Base-by-base conservation (phyloP, 2,329 filamentous ascomycete genomes). In the Epichloe hybrida region DNA sequence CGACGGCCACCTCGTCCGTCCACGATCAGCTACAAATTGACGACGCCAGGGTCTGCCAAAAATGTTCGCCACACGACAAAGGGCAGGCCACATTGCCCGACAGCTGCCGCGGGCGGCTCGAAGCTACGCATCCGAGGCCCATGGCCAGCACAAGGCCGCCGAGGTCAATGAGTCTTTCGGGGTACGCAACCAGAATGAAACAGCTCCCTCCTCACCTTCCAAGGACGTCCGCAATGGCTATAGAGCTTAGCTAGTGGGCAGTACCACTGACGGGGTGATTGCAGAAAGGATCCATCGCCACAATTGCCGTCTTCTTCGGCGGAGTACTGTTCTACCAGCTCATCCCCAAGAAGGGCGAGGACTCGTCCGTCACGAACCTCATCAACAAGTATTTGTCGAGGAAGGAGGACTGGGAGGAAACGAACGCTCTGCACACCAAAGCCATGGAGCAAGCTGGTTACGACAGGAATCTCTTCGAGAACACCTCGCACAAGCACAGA, bases 391-490 rank as follows among this genome's bases (percentile, higher is more conserved):
- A 73, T 62, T 63, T 66, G 46, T 72, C 73, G 60, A 68, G 71
- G 62, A 66, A 68, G 55, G 68, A 72, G 60, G 64, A 71, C 53
- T 77, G 72, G 73, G 72, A 73, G 62, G 63, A 69, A 55, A 73
- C 73, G 63, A 80, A 79, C 62, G 62, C 69, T 31, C 62, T 77
- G 50, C 75, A 75, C 64, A 75, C 73, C 40, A 69, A 71, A 50
- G 64, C 72, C 21, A 59, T 74, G 56, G 72, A 80, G 62, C 75
- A 80, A 67, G 77, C 77, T 43, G 74, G 74, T 42, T 74, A 70
- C 61, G 77, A 81, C 66, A 75, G 72, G 60, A 74, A 79, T 57
- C 68, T 81, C 48, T 72, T 80, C 57, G 63, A 70, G 57, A 68
- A 73, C 57, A 66, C 64, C 50, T 64, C 61, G 37, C 61, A 66